Evolutionary conservation across 164 flowering plant genomes (phyloP), one percentile per base, ranked within the genome.

Genomic region (Chimonanthus salicifolius): DNA sequence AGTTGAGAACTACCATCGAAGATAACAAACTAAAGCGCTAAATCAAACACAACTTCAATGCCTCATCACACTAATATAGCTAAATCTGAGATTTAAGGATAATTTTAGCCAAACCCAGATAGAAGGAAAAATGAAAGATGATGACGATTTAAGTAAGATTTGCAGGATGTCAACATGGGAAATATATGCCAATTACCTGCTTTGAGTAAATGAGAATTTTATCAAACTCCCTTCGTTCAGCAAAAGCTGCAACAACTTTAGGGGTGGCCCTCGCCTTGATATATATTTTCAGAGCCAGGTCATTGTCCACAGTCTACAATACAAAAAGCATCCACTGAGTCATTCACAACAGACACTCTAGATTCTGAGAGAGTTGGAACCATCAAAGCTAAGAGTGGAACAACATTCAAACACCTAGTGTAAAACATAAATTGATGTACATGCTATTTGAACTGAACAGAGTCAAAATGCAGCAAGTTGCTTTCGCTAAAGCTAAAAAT

Each of bases 171-270:
- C 33, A 33, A 54, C 60, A 54, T 13, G 10, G 33, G 33, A 33
- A 54, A n/a, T 54, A 33, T 63, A 8, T 15, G n/a, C 45, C 21
- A 67, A 21, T 78, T 60, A 94, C 99, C 97, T 96, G 99, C 84
- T 94, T 96, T 20, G 99, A 96, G 87, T 96, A 96, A 51, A 96
- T 89, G 44, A 96, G 83, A 72, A 96, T 96, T 76, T 96, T 96
- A 84, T 96, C 99, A 77, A 96, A 96, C 80, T 96, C 99, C 80
- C 97, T 87, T 47, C 98, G 81, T 77, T 96, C 99, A 70, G 99
- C 99, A 87, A 96, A 96, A 80, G 99, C 99, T 20, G 99, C 99
- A 79, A 96, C 99, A 74, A 96, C 99, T 83, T 96, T 96, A 6
- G 98, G 98, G 44, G 99, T 96, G 74, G 99, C 98, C 80, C 99